phyloP scores from a whole-genome alignment of 2,329 filamentous ascomycete genomes.

The Clonostachys solani region DNA sequence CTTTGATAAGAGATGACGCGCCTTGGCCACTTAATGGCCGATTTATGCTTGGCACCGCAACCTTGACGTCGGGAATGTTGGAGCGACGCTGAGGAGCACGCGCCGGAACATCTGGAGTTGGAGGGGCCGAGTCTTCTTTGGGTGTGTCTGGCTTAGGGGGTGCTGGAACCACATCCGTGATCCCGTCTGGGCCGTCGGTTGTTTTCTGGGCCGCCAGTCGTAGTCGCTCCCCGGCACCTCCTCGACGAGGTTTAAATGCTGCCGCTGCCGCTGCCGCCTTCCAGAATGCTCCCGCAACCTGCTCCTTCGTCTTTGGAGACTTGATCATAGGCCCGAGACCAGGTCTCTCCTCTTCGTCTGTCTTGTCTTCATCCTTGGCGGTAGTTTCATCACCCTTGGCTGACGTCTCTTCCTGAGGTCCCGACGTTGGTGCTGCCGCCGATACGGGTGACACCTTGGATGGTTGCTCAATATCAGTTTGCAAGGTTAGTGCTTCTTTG shows the following conservation, averaged over 20 bases:
- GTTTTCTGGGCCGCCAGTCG: conserved; percentile 47
- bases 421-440: too few species aligned
- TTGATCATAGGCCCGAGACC: conserved; percentile 91
- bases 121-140: conserved; percentile 8
- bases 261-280: conserved; percentile 69
- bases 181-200: conserved; percentile 77
- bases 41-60: conserved; percentile 43
- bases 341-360: conserved; percentile 46
- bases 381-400: conserved; percentile 6
- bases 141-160: conserved; percentile 45
- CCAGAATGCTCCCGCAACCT: conserved; percentile 72
- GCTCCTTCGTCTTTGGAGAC: conserved; percentile 66
- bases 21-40: conserved; percentile 31
- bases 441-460: conserved; percentile 8
- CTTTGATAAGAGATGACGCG: neutral
- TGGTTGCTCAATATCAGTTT: conserved; percentile 7
- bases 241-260: conserved; percentile 81
- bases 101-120: conserved; percentile 10
- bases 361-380: neutral
- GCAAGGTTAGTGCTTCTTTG: conserved; percentile 4
- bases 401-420: too few species aligned
- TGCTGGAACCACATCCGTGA: conserved; percentile 82
- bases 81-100: conserved; percentile 26
- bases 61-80: conserved; percentile 52
- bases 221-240: conserved; percentile 79